A percentile compares a stretch with the other conserved stretches of the same genome.
phyloP scores from a whole-genome alignment of 2,329 filamentous ascomycete species.

The Colletotrichum cuscutae region DNA sequence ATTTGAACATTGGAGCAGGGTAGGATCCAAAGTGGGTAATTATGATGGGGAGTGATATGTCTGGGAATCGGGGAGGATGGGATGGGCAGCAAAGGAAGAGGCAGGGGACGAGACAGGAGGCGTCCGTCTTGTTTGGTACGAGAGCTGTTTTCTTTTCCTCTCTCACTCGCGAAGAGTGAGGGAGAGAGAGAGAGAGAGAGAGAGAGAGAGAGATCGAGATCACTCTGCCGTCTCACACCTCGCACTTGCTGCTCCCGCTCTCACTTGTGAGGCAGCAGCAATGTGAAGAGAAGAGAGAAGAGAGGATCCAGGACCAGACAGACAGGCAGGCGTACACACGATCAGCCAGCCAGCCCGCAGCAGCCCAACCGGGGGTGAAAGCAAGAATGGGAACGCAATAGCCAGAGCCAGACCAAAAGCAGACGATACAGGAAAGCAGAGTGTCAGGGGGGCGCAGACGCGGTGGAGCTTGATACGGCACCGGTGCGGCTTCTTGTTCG shows the following conservation, averaged over 20 bases:
- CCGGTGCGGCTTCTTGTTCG: conserved; percentile 25
- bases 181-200: no score
- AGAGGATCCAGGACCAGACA: neutral
- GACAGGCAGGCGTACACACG: no score
- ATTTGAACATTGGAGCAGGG: conserved; percentile 47
- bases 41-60: conserved; percentile 39
- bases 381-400: neutral
- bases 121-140: neutral
- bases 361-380: neutral
- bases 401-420: conserved; percentile 8
- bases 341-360: neutral
- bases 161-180: neutral
- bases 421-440: conserved; percentile 3
- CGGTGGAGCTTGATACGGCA: conserved; percentile 22
- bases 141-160: neutral
- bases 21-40: conserved; percentile 48
- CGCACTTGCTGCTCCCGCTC: neutral
- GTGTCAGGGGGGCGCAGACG: conserved; percentile 24
- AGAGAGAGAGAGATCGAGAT: neutral
- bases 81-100: neutral
- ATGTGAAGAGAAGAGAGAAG: neutral
- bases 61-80: conserved; percentile 21
- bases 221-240: neutral
- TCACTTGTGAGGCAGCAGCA: neutral
- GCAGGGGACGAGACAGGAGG: conserved; percentile 1